These are phyloP conservation scores for Asparagopsis taxiformis DNA, from an alignment of 31 red algal species.

Conservation along the genomic window DNA sequence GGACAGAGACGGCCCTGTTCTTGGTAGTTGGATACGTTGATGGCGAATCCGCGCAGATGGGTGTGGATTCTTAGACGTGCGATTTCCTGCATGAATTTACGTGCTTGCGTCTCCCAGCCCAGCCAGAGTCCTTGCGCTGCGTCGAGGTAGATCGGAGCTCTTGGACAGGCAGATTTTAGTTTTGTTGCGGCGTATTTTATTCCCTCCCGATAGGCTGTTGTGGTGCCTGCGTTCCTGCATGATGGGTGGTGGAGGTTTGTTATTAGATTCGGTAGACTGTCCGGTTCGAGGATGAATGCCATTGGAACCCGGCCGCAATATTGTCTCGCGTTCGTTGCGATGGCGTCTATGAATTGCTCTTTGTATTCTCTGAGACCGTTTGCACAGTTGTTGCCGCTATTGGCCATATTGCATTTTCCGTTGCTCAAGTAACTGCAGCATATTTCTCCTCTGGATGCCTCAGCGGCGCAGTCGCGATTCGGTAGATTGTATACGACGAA, in stretches of 20 bases:
- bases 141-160: conserved; percentile 22
- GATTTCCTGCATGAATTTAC: conserved; percentile 4
- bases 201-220: conserved; percentile 12
- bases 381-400: conserved; percentile 4
- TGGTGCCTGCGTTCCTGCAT: conserved; percentile 16
- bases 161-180: conserved; percentile 7
- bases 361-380: conserved; percentile 11
- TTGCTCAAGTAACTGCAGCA: conserved; percentile 11
- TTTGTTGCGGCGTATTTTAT: conserved; percentile 24
- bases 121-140: conserved; percentile 31
- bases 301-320: conserved; percentile 35
- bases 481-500: conserved; percentile 51
- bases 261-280: conserved; percentile 30
- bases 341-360: conserved; percentile 10
- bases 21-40: conserved; percentile 50
- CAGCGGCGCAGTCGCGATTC: conserved; percentile 34
- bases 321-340: conserved; percentile 3
- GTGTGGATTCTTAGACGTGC: background rate
- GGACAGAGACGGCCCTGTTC: conserved; percentile 15
- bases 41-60: conserved; percentile 15
- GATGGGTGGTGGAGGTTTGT: conserved; percentile 8
- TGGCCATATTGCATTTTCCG: conserved; percentile 15
- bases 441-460: conserved; percentile 24
- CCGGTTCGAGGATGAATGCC: conserved; percentile 41
- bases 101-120: conserved; percentile 21